phyloP scores from a whole-genome alignment of 306 rosid species.

The Erythrophleum fordii region DNA sequence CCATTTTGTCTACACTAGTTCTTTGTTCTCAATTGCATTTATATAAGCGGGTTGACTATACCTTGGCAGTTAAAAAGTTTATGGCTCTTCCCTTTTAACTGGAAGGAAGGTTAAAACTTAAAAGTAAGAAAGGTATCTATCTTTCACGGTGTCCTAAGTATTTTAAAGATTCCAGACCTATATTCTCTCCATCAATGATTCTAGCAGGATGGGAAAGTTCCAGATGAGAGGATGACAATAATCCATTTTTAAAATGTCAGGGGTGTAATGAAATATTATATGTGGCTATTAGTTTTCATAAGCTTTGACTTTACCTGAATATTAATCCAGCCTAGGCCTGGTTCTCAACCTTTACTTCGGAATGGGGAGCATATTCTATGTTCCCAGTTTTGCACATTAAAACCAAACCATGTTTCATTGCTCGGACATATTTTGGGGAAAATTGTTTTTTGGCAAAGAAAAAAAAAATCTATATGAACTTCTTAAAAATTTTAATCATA shows the following conservation, averaged over 20 bases:
- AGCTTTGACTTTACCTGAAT: neutral
- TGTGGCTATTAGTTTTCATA: neutral
- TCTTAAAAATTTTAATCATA: neutral
- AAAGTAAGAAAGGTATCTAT: slow-evolving; percentile 21
- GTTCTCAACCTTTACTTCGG: neutral
- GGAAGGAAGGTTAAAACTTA: slow-evolving; percentile 16
- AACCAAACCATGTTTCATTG: neutral
- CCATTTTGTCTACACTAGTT: slow-evolving; percentile 16
- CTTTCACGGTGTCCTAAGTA: neutral
- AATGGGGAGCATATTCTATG: neutral
- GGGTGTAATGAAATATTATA: neutral
- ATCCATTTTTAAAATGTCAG: neutral
- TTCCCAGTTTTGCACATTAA: neutral
- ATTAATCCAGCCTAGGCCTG: neutral
- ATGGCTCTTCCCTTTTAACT: slow-evolving; percentile 22
- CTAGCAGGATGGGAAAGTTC: slow-evolving; percentile 12
- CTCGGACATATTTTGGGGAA: neutral
- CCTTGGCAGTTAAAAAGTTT: neutral
- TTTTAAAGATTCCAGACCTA: neutral
- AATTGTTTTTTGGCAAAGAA: neutral
- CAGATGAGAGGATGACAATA: neutral
- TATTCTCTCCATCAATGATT: neutral
- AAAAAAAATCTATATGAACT: neutral
- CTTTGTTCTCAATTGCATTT: slow-evolving; percentile 14
- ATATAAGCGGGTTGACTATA: slow-evolving; percentile 17